phyloP scores from a whole-genome alignment of 2,329 filamentous ascomycete species.

The Ophiobolus disseminans region DNA sequence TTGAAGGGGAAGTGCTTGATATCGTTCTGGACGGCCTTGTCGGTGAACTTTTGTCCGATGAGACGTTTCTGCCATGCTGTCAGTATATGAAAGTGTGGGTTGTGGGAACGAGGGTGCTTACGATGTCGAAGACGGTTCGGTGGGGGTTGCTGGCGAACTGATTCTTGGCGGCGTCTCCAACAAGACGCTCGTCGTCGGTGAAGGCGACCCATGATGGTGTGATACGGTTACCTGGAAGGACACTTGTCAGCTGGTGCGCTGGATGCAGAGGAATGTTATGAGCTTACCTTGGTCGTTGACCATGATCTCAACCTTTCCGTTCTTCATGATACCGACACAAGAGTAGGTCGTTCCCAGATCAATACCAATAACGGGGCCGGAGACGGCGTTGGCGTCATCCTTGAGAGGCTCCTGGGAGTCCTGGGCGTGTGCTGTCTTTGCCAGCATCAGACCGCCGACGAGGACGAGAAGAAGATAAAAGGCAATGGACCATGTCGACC shows the following conservation, averaged over 20 bases:
- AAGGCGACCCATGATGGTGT: conserved; percentile 84
- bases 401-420: conserved; percentile 69
- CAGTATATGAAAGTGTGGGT: conserved; percentile 20
- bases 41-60: conserved; percentile 60
- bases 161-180: conserved; percentile 79
- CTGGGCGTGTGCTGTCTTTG: conserved; percentile 75
- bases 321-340: conserved; percentile 77
- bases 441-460: conserved; percentile 81
- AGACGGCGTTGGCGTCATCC: conserved; percentile 64
- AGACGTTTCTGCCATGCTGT: conserved; percentile 56
- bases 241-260: conserved; percentile 30
- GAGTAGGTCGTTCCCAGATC: conserved; percentile 95
- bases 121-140: conserved; percentile 57
- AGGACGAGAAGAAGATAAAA: conserved; percentile 93
- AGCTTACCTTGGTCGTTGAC: conserved; percentile 53
- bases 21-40: conserved; percentile 82
- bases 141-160: conserved; percentile 58
- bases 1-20: conserved; percentile 99
- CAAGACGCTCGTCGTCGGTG: conserved; percentile 94
- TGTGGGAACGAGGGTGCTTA: conserved; percentile 24
- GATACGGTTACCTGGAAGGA: conserved; percentile 50
- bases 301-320: conserved; percentile 53
- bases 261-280: background rate
- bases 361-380: conserved; percentile 71
- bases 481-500: conserved; percentile 84